Conservation (phyloP, 163 green algal species). For the Scenedesmus sp. region DNA sequence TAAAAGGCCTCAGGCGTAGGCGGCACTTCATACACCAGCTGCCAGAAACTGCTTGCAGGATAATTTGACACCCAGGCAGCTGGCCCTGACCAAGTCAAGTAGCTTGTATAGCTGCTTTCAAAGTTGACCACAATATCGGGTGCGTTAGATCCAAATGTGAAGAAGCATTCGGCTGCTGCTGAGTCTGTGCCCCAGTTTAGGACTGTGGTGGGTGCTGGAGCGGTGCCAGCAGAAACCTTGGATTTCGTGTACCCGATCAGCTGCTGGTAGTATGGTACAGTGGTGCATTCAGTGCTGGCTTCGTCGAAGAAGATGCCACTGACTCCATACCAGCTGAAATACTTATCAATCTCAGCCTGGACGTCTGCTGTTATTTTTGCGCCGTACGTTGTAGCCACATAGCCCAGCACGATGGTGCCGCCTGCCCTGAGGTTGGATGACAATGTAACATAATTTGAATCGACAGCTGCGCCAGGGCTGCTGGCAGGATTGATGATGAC, state of each 20-base stretch:
- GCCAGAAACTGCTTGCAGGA: conserved; percentile 1
- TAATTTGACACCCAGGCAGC: conserved; percentile 9
- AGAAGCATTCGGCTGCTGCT: neutral
- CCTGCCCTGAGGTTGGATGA: neutral
- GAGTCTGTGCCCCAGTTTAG: conserved; percentile 32
- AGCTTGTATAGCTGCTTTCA: conserved; percentile 18
- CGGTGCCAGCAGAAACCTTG: neutral
- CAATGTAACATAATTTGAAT: neutral
- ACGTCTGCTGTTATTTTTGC: neutral
- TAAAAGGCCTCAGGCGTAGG: conserved; percentile 1
- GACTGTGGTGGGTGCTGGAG: neutral
- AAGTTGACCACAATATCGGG: conserved; percentile 30
- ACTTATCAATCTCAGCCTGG: conserved; percentile 16
- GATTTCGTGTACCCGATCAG: neutral
- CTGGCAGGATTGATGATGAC: conserved; percentile 9
- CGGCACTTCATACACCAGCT: conserved; percentile 10
- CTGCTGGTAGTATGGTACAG: conserved; percentile 7
- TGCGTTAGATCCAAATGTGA: neutral
- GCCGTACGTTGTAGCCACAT: neutral
- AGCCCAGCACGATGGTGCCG: conserved; percentile 14
- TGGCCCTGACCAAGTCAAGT: conserved; percentile 2
- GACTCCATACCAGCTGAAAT: conserved; percentile 3
- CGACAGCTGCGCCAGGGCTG: conserved; percentile 11
- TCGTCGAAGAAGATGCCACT: conserved; percentile 22
- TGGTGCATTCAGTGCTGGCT: conserved; percentile 1